These are phyloP conservation scores for Bryoglossum gracile DNA, from an alignment of 495 filamentous ascomycete species.

Conservation along the genomic window DNA sequence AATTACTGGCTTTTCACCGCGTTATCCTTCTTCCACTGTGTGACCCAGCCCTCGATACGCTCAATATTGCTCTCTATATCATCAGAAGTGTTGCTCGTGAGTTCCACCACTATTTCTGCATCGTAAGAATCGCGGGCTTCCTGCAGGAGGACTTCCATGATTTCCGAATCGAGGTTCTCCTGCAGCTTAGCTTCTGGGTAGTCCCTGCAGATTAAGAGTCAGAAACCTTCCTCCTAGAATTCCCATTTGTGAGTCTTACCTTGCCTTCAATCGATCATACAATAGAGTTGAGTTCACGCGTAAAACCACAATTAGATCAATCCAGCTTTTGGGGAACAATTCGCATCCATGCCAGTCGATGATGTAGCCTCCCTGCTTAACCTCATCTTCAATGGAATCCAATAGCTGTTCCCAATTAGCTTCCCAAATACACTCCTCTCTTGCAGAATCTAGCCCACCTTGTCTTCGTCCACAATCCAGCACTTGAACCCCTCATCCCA, in stretches of 20 bases:
- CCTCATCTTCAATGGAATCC: constrained; percentile 79
- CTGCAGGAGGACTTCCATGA: constrained; percentile 88
- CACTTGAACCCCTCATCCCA: constrained; percentile 78
- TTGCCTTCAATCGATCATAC: constrained; percentile 74
- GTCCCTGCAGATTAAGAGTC: constrained; percentile 48
- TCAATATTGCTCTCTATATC: constrained; percentile 85
- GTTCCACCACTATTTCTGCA: constrained; percentile 81
- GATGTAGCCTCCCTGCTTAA: constrained; percentile 73
- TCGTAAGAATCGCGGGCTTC: constrained; percentile 86
- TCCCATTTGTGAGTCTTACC: constrained; percentile 36
- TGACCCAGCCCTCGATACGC: constrained; percentile 74
- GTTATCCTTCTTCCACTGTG: constrained; percentile 70
- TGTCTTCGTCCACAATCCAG: constrained; percentile 96
- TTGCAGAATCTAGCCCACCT: constrained; percentile 51
- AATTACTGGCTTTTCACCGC: constrained; percentile 4
- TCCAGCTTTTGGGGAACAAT: constrained; percentile 86
- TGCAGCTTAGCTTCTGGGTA: constrained; percentile 83
- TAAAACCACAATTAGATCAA: constrained; percentile 91
- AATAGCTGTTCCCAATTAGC: constrained; percentile 75
- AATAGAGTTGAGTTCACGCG: constrained; percentile 68
- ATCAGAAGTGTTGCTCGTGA: constrained; percentile 70
- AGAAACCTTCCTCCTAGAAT: not conserved
- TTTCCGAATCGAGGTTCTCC: constrained; percentile 95
- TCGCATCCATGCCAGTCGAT: constrained; percentile 99
- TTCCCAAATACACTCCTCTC: too few species aligned